A percentile compares a stretch with the other conserved stretches of the same genome.
phyloP scores from a whole-genome alignment of 1,284 basidiomycete genomes.

The Grifola frondosa region DNA sequence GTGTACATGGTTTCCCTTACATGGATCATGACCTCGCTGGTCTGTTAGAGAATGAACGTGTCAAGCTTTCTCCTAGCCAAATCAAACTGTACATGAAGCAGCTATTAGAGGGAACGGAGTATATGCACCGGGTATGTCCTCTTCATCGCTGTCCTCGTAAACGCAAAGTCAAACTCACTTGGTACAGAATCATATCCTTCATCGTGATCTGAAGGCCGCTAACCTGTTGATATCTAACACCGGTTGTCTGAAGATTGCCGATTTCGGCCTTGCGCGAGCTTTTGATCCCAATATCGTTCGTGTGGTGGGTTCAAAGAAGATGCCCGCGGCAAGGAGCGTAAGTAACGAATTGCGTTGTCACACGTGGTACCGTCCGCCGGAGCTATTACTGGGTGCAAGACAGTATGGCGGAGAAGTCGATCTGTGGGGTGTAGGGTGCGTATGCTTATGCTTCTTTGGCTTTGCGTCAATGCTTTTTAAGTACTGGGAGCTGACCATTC shows the following conservation, averaged over 20 bases:
- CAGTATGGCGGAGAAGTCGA: conserved; percentile 94
- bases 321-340: conserved; percentile 53
- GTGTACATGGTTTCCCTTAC: conserved; percentile 99
- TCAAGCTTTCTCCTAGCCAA: conserved; percentile 76
- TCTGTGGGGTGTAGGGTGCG: conserved; percentile 96
- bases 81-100: conserved; percentile 98
- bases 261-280: conserved; percentile 93
- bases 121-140: conserved; percentile 82
- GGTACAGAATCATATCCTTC: conserved; percentile 86
- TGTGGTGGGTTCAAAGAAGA: conserved; percentile 40
- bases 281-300: conserved; percentile 54
- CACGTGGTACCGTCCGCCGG: conserved; percentile 98
- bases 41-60: conserved; percentile 86
- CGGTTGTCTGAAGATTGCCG: conserved; percentile 86
- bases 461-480: not conserved
- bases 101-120: conserved; percentile 90
- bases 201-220: conserved; percentile 98
- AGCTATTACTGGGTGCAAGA: conserved; percentile 86
- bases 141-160: conserved; percentile 3
- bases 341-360: conserved; percentile 99
- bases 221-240: conserved; percentile 92
- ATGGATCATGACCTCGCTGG: conserved; percentile 99
- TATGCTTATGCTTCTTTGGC: conserved; percentile 21
- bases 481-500: conserved; percentile 2
- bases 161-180: conserved; percentile 10